A percentile compares a stretch with the other conserved stretches of the same genome.
Conservation (phyloP, 495 filamentous ascomycete genomes). For the Chaetomidium leptoderma region DNA sequence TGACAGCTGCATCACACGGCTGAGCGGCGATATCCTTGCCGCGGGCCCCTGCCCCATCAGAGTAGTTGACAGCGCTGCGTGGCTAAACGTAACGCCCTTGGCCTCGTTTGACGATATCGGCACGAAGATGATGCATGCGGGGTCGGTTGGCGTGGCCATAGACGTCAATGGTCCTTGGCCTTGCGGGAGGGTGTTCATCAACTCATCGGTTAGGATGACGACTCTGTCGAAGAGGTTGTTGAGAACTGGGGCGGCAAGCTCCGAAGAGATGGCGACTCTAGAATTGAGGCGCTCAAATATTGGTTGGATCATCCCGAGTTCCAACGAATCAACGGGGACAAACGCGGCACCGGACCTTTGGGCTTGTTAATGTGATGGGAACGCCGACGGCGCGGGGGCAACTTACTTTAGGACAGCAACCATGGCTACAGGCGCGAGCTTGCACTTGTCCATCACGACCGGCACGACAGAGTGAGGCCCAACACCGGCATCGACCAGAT, state of each 20-base stretch:
- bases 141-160: conserved; percentile 36
- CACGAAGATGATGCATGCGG: conserved; percentile 43
- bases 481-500: conserved; percentile 40
- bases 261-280: conserved; percentile 38
- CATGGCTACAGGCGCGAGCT: conserved; percentile 46
- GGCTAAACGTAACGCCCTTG: conserved; percentile 43
- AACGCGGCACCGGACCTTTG: conserved; percentile 45
- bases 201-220: conserved; percentile 33
- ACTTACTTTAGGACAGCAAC: conserved; percentile 45
- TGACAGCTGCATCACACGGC: conserved; percentile 62
- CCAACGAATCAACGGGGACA: conserved; percentile 41
- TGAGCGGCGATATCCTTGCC: conserved; percentile 45
- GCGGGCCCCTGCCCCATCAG: conserved; percentile 47
- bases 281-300: conserved; percentile 40
- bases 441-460: conserved; percentile 44
- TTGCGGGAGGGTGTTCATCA: conserved; percentile 26
- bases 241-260: conserved; percentile 32
- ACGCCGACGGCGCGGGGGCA: background rate
- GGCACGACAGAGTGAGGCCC: conserved; percentile 43
- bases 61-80: conserved; percentile 41
- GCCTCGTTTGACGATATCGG: conserved; percentile 31
- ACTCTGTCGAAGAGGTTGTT: conserved; percentile 37
- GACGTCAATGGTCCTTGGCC: conserved; percentile 34
- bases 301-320: conserved; percentile 39
- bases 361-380: conserved; percentile 1